Percentiles rank a stretch among this genome's conserved stretches.
These are phyloP conservation scores for Myrmaecium sp. DNA, from an alignment of 2,329 filamentous ascomycete species.

Conservation along the genomic window DNA sequence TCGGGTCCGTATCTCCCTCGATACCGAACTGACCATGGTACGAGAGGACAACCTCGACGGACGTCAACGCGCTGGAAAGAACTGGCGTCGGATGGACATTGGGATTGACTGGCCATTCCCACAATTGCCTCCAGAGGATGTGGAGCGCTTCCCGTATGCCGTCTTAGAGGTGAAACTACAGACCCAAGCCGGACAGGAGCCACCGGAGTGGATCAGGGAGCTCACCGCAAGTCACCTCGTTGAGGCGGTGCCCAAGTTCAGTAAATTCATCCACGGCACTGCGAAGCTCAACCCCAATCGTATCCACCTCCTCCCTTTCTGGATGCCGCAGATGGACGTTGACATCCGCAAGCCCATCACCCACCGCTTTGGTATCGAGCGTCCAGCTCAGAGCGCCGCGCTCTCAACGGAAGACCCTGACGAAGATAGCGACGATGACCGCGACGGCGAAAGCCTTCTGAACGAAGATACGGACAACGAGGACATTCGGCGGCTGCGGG, in stretches of 20 bases:
- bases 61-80: slow-evolving; percentile 55
- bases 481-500: slow-evolving; percentile 30
- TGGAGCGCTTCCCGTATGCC: slow-evolving; percentile 87
- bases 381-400: slow-evolving; percentile 56
- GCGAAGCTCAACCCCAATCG: slow-evolving; percentile 72
- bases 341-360: slow-evolving; percentile 88
- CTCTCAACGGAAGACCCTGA: slow-evolving; percentile 63
- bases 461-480: slow-evolving; percentile 23
- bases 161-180: slow-evolving; percentile 95
- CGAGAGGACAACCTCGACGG: slow-evolving; percentile 92
- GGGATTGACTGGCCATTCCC: slow-evolving; percentile 91
- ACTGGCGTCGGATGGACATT: slow-evolving; percentile 96
- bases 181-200: slow-evolving; percentile 86
- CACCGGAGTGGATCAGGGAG: slow-evolving; percentile 91
- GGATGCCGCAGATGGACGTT: slow-evolving; percentile 96
- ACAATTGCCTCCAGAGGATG: slow-evolving; percentile 68
- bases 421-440: slow-evolving; percentile 58
- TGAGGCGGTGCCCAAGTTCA: slow-evolving; percentile 98
- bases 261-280: slow-evolving; percentile 94
- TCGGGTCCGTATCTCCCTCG: slow-evolving; percentile 86
- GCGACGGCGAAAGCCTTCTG: slow-evolving; percentile 27
- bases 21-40: slow-evolving; percentile 88
- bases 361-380: slow-evolving; percentile 79
- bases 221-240: slow-evolving; percentile 86
- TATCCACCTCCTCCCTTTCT: slow-evolving; percentile 85